phyloP scores from a whole-genome alignment of 2,329 filamentous ascomycete species.

The Neonectria ditissima region DNA sequence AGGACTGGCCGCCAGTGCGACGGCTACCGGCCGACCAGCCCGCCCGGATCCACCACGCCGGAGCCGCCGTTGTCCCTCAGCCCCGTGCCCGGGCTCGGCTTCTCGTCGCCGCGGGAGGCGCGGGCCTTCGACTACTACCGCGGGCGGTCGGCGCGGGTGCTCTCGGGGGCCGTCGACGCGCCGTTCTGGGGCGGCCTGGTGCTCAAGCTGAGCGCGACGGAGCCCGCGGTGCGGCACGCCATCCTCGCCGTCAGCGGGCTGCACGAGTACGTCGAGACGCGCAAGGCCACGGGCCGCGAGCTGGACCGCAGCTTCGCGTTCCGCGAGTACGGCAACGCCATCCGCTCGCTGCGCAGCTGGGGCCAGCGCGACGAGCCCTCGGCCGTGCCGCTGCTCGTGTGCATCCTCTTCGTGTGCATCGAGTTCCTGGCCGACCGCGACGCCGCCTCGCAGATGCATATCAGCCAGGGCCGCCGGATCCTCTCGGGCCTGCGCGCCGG shows the following conservation, averaged over 20 bases:
- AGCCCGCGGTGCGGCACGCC: slow-evolving; percentile 62
- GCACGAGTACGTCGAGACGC: slow-evolving; percentile 52
- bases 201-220: slow-evolving; percentile 57
- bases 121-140: slow-evolving; percentile 51
- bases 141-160: slow-evolving; percentile 51
- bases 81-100: slow-evolving; percentile 39
- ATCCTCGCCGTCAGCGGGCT: slow-evolving; percentile 62
- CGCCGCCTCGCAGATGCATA: slow-evolving; percentile 57
- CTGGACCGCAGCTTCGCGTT: slow-evolving; percentile 43
- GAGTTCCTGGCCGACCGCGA: slow-evolving; percentile 66
- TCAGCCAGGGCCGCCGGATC: slow-evolving; percentile 57
- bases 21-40: slow-evolving; percentile 57
- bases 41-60: slow-evolving; percentile 31
- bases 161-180: slow-evolving; percentile 57
- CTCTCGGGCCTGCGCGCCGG: slow-evolving; percentile 49
- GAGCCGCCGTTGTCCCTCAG: slow-evolving; percentile 29
- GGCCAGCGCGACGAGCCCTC: slow-evolving; percentile 46
- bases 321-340: slow-evolving; percentile 61
- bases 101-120: slow-evolving; percentile 37
- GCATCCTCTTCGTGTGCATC: slow-evolving; percentile 64
- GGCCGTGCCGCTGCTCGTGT: slow-evolving; percentile 56
- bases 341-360: slow-evolving; percentile 56
- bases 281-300: slow-evolving; percentile 28
- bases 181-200: slow-evolving; percentile 60
- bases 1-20: slow-evolving; percentile 68